Conservation (phyloP, 1,284 basidiomycete species). For the Cryptococcus deneoformans region DNA sequence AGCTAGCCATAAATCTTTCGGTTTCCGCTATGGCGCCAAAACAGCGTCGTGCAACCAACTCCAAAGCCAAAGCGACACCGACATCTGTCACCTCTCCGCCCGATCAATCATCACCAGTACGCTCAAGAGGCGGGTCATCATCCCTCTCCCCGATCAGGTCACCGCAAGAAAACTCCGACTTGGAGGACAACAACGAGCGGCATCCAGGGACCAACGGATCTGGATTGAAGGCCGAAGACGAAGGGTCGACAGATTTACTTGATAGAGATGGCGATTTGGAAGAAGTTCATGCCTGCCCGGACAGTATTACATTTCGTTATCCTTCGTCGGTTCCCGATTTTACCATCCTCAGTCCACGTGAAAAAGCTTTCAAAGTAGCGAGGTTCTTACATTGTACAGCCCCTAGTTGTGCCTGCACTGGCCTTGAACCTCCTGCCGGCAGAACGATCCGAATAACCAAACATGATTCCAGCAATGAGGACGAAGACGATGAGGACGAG, state of each 20-base stretch:
- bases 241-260: not conserved
- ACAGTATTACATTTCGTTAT: conserved; percentile 24
- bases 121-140: conserved; percentile 3
- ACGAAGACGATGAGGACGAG: conserved; percentile 17
- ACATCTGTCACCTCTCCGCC: not conserved
- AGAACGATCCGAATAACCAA: conserved; percentile 5
- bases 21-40: not conserved
- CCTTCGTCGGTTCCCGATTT: conserved; percentile 35
- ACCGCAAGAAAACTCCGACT: not conserved
- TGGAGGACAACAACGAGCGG: conserved; percentile 1
- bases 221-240: not conserved
- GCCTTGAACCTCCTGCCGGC: conserved; percentile 61
- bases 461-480: conserved; percentile 20
- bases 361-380: conserved; percentile 45
- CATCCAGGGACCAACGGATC: not conserved
- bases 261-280: conserved; percentile 1
- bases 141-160: conserved; percentile 13
- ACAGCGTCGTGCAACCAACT: not conserved
- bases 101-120: not conserved
- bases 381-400: conserved; percentile 40
- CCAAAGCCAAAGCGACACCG: not conserved
- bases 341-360: conserved; percentile 25
- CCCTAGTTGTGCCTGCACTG: conserved; percentile 54
- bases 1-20: too few relatives aligned
- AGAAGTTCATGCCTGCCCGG: conserved; percentile 5